phyloP scores from a whole-genome alignment of 495 filamentous ascomycete genomes.

The Hamigera avellanea region DNA sequence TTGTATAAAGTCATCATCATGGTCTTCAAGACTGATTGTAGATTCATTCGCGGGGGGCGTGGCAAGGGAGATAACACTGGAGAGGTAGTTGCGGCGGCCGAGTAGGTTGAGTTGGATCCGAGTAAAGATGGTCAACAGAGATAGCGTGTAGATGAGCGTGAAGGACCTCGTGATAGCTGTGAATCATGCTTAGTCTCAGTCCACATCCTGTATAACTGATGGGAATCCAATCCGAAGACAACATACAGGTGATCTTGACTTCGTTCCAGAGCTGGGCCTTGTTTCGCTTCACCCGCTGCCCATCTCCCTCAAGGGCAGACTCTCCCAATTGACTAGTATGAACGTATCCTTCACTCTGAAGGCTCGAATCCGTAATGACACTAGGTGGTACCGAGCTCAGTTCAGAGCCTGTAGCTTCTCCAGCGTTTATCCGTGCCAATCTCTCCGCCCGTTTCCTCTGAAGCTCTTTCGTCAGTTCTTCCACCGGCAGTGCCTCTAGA shows the following conservation, averaged over 20 bases:
- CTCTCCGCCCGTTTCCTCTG: slow-evolving; percentile 85
- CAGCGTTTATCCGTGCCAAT: slow-evolving; percentile 43
- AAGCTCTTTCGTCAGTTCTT: slow-evolving; percentile 78
- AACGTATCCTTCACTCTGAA: slow-evolving; percentile 67
- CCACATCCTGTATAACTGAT: background rate
- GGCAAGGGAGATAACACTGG: slow-evolving; percentile 82
- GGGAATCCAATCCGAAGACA: background rate
- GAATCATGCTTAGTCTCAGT: slow-evolving; percentile 1
- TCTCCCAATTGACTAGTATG: slow-evolving; percentile 66
- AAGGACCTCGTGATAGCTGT: slow-evolving; percentile 82
- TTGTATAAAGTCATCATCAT: slow-evolving; percentile 70
- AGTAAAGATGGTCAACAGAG: slow-evolving; percentile 82
- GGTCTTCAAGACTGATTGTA: slow-evolving; percentile 77
- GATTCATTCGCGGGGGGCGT: slow-evolving; percentile 45
- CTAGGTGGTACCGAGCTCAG: slow-evolving; percentile 64
- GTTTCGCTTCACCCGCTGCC: slow-evolving; percentile 51
- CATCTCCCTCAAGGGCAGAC: slow-evolving; percentile 26
- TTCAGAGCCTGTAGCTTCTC: slow-evolving; percentile 44
- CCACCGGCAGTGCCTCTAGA: slow-evolving; percentile 75
- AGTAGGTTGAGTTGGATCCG: slow-evolving; percentile 96
- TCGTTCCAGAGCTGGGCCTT: slow-evolving; percentile 96
- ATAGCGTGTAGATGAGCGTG: slow-evolving; percentile 82
- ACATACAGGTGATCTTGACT: slow-evolving; percentile 85
- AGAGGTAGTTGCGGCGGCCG: slow-evolving; percentile 87
- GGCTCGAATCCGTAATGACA: slow-evolving; percentile 71